phyloP scores from a whole-genome alignment of 148 eudicot species.

The Amaranthus hypochondriacus region DNA sequence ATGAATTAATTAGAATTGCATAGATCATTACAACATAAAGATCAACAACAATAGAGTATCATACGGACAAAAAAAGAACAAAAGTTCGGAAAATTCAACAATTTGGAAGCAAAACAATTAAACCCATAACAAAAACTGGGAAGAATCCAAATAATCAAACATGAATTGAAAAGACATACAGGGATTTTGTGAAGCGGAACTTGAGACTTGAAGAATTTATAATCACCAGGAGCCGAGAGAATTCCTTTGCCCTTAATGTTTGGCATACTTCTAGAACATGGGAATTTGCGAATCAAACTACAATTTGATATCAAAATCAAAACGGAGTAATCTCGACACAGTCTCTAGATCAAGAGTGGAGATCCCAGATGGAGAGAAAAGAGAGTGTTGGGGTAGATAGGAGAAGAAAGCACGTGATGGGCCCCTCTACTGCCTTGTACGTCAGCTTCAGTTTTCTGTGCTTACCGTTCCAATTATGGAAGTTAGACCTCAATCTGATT shows the following conservation, averaged over 20 bases:
- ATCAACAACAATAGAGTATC: neutral
- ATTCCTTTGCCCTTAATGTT: slow-evolving; percentile 40
- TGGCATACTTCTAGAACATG: neutral
- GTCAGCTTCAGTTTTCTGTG: no score
- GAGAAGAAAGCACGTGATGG: no score
- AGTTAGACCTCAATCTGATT: no score
- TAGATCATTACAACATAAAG: neutral
- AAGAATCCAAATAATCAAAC: slow-evolving; percentile 1
- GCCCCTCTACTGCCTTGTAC: no score
- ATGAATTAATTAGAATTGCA: neutral
- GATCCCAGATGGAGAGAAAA: neutral
- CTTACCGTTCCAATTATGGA: no score
- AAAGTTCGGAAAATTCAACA: neutral
- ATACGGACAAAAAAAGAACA: neutral
- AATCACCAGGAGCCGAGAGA: slow-evolving; percentile 85
- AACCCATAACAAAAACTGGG: neutral
- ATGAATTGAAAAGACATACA: slow-evolving; percentile 27
- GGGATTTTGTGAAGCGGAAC: slow-evolving; percentile 99
- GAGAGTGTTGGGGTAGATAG: neutral
- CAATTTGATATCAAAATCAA: slow-evolving; percentile 6
- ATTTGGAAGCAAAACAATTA: neutral
- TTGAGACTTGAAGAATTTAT: slow-evolving; percentile 91
- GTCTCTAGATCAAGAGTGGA: neutral
- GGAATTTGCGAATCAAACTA: no score
- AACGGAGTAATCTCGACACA: neutral